Base-by-base conservation (phyloP, 257 asterid genomes). In the Rubia yunnanensis region DNA sequence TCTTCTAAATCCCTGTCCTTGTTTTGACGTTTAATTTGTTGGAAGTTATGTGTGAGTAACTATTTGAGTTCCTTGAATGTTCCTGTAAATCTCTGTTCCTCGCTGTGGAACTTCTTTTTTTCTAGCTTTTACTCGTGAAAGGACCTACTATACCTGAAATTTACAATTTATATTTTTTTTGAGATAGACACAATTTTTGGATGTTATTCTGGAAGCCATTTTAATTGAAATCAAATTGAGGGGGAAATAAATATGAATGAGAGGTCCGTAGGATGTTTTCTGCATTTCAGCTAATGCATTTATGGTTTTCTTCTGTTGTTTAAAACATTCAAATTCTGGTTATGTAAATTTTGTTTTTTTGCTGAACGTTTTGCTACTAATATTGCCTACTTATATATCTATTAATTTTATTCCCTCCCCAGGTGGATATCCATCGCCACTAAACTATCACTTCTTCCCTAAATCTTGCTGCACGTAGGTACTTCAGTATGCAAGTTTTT, bases 401-500 rank as follows among this genome's bases (percentile, higher is more conserved):
- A 3, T 26, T 38, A 10, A 65, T 68, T 58, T 9, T 60, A 39
- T 66, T 65, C 48, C 67, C 61, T 7, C 55, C 72, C 76, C 86
- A 94, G 99, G 99, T 72, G 99, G 95, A 83, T 94, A 94, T 78
- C 99, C 99, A 75, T 94, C 99, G 63, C 96, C 99, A 3, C 64
- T 94, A 48, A 90, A 90, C 78, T 94, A 94, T 76, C 82, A 88
- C 81, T 90, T 90, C 75, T 94, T 94, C 76, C 99, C 98, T 0
- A 94, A 90, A 82, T 94, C 99, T 71, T 90, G 98, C 89, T 94
- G 99, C 99, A 94, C 97, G 99, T 94, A 72, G 86, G 96, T 89
- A 82, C 78, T 86, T 80, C 80, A 67, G 62, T 68, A 77, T 76
- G 68, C 69, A 50, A 53, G 68, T 41, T 75, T 64, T 13, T 46